Evolutionary conservation across 1,139 yeast species (phyloP).

Genomic region (Saccharomyces pastorianus): DNA sequence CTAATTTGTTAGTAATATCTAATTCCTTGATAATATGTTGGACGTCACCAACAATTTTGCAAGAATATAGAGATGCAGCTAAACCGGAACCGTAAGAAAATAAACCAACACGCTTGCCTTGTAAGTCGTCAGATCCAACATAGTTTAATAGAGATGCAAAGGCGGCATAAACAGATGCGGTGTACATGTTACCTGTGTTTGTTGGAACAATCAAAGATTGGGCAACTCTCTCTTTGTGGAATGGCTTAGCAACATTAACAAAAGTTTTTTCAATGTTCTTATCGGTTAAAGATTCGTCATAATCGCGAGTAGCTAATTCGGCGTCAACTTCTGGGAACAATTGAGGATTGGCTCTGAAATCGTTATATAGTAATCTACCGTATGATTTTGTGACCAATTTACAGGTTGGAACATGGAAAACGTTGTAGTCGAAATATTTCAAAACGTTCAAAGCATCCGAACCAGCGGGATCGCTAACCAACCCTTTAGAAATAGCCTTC

Average conservation of each 20-base stretch:
- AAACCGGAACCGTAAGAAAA: slow-evolving; percentile 98
- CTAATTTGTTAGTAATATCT: slow-evolving; percentile 61
- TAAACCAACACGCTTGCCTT: slow-evolving; percentile 78
- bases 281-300: slow-evolving; percentile 75
- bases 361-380: slow-evolving; percentile 88
- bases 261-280: slow-evolving; percentile 78
- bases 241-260: slow-evolving; percentile 68
- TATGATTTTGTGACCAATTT: slow-evolving; percentile 88
- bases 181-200: slow-evolving; percentile 97
- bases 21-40: slow-evolving; percentile 56
- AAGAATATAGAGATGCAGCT: slow-evolving; percentile 83
- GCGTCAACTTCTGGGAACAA: slow-evolving; percentile 59
- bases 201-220: slow-evolving; percentile 87
- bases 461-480: slow-evolving; percentile 28
- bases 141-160: slow-evolving; percentile 72
- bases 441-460: slow-evolving; percentile 52
- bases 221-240: slow-evolving; percentile 58
- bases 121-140: slow-evolving; percentile 66
- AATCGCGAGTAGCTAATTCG: slow-evolving; percentile 47
- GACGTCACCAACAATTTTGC: slow-evolving; percentile 75
- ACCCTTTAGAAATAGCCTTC: slow-evolving; percentile 59
- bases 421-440: slow-evolving; percentile 81
- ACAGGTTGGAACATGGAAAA: slow-evolving; percentile 98
- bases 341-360: slow-evolving; percentile 58
- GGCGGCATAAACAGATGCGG: slow-evolving; percentile 88